phyloP scores from a whole-genome alignment of 208 protist genomes.

The Novymonas esmeraldas region DNA sequence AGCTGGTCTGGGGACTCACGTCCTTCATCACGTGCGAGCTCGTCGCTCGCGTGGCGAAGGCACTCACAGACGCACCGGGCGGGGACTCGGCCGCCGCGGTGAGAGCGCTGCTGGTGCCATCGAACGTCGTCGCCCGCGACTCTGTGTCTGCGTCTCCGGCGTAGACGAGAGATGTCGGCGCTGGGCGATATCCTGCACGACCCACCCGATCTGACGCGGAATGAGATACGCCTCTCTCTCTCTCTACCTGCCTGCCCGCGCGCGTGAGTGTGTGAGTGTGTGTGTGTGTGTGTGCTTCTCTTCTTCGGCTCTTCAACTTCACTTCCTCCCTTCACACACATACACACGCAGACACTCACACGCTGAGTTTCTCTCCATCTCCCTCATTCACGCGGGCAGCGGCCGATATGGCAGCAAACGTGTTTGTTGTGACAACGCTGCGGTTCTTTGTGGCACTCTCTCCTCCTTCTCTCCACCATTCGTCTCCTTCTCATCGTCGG shows the following conservation, averaged over 20 bases:
- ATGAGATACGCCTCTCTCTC: no score
- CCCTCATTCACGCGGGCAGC: no score
- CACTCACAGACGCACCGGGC: neutral
- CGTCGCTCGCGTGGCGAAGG: conserved; percentile 51
- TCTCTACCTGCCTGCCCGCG: no score
- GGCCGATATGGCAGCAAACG: no score
- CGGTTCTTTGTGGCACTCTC: no score
- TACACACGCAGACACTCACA: no score
- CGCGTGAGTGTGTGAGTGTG: neutral
- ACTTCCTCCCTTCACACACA: no score
- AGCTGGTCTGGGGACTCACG: conserved; percentile 88
- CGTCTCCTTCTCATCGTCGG: neutral
- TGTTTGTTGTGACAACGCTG: no score
- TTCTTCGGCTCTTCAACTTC: neutral
- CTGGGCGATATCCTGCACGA: neutral
- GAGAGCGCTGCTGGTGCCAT: conserved; percentile 16
- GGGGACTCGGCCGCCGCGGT: neutral
- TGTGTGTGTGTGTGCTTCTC: neutral
- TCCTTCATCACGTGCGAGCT: conserved; percentile 78
- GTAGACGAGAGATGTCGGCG: neutral
- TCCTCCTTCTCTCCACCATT: no score
- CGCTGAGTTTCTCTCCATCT: no score
- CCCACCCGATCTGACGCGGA: no score
- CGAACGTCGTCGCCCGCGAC: conserved; percentile 30
- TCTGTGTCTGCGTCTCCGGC: neutral